phyloP scores from a whole-genome alignment of 169 alveolate species.

The Plasmodium yoelii region DNA sequence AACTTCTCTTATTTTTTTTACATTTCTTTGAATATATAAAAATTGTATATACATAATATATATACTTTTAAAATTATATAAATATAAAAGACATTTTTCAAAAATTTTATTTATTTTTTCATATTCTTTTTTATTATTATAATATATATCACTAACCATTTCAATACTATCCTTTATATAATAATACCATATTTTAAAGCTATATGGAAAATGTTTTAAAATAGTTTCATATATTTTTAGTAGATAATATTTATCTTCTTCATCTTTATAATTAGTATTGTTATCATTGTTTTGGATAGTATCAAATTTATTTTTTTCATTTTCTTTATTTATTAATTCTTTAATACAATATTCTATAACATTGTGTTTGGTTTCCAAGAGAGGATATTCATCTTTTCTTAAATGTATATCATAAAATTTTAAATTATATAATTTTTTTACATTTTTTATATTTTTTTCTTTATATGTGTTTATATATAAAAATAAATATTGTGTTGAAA shows the following conservation, averaged over 20 bases:
- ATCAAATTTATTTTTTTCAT: background rate
- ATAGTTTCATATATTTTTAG: conserved; percentile 34
- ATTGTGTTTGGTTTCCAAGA: conserved; percentile 21
- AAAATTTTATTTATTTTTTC: conserved; percentile 27
- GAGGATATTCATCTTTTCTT: conserved; percentile 10
- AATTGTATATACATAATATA: conserved; percentile 66
- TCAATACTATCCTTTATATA: conserved; percentile 64
- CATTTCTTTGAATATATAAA: conserved; percentile 55
- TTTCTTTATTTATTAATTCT: background rate
- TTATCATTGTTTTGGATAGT: background rate
- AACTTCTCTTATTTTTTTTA: conserved; percentile 37
- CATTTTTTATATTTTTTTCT: conserved; percentile 20
- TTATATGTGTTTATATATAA: conserved; percentile 62
- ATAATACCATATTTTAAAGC: conserved; percentile 62
- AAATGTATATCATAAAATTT: conserved; percentile 58
- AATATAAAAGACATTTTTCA: conserved; percentile 43
- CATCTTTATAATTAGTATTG: background rate
- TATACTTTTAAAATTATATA: conserved; percentile 50
- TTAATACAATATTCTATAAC: conserved; percentile 27
- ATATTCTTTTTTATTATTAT: conserved; percentile 36
- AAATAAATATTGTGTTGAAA: conserved; percentile 56
- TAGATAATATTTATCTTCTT: background rate
- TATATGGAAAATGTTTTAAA: conserved; percentile 50
- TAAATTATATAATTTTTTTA: conserved; percentile 5
- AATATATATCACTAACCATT: conserved; percentile 33